Conservation (phyloP, 1,139 yeast species). For the Scheffersomyces segobiensis region DNA sequence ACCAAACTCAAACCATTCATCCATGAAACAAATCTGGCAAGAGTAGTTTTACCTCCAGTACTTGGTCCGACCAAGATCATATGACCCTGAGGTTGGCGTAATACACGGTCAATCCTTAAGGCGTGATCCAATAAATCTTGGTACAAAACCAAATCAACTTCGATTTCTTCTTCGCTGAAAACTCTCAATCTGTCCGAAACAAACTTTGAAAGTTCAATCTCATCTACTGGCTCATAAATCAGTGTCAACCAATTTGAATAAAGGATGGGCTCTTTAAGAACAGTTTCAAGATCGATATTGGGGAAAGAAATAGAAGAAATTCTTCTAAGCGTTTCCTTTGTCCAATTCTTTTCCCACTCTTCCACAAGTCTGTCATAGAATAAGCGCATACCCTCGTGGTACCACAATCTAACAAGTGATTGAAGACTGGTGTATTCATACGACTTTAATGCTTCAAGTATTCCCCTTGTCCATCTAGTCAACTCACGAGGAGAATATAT, state of each 20-base stretch:
- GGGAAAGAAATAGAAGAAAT: conserved; percentile 49
- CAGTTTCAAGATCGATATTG: conserved; percentile 34
- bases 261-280: conserved; percentile 52
- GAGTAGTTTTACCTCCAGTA: conserved; percentile 78
- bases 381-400: conserved; percentile 76
- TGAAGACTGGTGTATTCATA: conserved; percentile 35
- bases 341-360: conserved; percentile 52
- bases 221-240: conserved; percentile 59
- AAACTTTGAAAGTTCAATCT: conserved; percentile 51
- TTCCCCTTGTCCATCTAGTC: conserved; percentile 85
- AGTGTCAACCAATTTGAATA: conserved; percentile 76
- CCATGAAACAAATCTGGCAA: conserved; percentile 88
- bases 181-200: conserved; percentile 64
- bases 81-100: conserved; percentile 89
- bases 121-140: conserved; percentile 76
- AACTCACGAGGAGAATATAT: conserved; percentile 89
- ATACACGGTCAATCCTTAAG: conserved; percentile 76
- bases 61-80: conserved; percentile 84
- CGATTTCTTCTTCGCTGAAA: conserved; percentile 77
- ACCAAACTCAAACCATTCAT: conserved; percentile 71
- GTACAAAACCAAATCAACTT: conserved; percentile 60
- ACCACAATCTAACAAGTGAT: conserved; percentile 67
- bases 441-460: conserved; percentile 55
- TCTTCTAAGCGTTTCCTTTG: conserved; percentile 41
- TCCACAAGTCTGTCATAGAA: conserved; percentile 71